Evolutionary conservation across 192 early-diverging fungal genomes (phyloP), one percentile per base, ranked within the genome.

Genomic region (Podila clonocystis): DNA sequence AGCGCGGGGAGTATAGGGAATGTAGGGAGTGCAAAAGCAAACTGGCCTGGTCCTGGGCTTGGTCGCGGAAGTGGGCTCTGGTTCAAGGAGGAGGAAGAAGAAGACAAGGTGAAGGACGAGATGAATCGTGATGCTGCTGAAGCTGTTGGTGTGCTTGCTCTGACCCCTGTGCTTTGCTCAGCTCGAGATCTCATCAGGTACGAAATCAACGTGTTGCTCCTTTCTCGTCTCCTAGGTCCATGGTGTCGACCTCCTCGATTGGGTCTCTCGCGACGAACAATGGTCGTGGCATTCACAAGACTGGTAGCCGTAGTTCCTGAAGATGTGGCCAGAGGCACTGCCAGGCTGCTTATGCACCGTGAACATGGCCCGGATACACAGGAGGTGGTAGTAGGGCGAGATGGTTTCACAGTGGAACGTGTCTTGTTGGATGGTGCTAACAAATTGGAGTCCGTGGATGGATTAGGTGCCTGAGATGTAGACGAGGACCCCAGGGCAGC

Each of bases 201-300:
- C 22, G 52, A 24, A 26, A 55, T n/a, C 52, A 55, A 22, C 5
- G 52, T 55, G 20, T 11, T n/a, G 24, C 52, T 55, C 17, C 52
- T n/a, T 55, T 24, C 52, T 24, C 52, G 52, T 22, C 52, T 55
- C n/a, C 52, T 26, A 24, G 52, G 52, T n/a, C 24, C 52, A 5
- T 55, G n/a, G 52, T 24, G 9, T 55, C 52, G 52, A 7, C 22
- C n/a, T 6, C 52, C 22, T 22, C 22, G 41, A 41, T 15, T 41
- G 41, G 41, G 13, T 45, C 41, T 45, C 41, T 45, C 41, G 15
- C 41, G 41, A 45, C 41, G 41, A 45, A 45, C 41, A 45, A 45
- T 55, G 52, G 52, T 55, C 20, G 52, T 55, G 52, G 52, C 52
- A 55, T 55, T 55, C n/a, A 55, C 52, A 24, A 55, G 52, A 17